These are phyloP conservation scores for Drechslerella stenobrocha DNA, from an alignment of 2,329 filamentous ascomycete species.

Conservation along the genomic window DNA sequence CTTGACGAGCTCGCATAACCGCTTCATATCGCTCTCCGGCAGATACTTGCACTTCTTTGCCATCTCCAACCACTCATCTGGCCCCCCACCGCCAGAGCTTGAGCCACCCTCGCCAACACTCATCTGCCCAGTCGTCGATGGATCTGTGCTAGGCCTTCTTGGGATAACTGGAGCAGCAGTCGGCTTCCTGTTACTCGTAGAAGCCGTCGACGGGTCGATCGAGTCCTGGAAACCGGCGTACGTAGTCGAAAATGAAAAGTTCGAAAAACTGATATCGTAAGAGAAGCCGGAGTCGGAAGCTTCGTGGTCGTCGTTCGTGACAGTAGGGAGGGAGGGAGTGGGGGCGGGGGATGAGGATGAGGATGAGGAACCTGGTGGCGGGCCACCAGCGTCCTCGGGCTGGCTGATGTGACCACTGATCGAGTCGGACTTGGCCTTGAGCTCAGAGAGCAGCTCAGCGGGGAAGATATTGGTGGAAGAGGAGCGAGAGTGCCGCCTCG, in stretches of 20 bases:
- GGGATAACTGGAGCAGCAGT: conserved; percentile 35
- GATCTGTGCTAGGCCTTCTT: conserved; percentile 47
- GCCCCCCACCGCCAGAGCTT: conserved; percentile 77
- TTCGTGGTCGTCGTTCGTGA: conserved; percentile 38
- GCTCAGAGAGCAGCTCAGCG: conserved; percentile 35
- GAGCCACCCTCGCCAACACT: conserved; percentile 68
- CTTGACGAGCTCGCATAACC: conserved; percentile 97
- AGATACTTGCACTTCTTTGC: conserved; percentile 97
- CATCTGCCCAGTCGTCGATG: conserved; percentile 55
- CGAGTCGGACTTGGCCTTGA: conserved; percentile 44
- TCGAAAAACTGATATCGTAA: conserved; percentile 8
- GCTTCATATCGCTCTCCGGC: conserved; percentile 96
- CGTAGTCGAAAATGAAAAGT: conserved; percentile 28
- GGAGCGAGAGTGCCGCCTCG: conserved; percentile 47
- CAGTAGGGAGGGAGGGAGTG: conserved; percentile 20
- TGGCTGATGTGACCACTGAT: conserved; percentile 20
- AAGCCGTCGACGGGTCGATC: conserved; percentile 29
- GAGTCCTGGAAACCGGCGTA: conserved; percentile 43
- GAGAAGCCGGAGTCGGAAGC: background rate
- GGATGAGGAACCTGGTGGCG: background rate
- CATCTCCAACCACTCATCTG: conserved; percentile 95
- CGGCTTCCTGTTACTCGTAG: conserved; percentile 38
- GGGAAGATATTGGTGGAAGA: conserved; percentile 48
- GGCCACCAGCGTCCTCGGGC: conserved; percentile 17
- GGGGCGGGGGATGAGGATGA: background rate